Evolutionary conservation across 768 basidiomycete genomes (phyloP), one percentile per base, ranked within the genome.

Genomic region (Mycena galericulata): DNA sequence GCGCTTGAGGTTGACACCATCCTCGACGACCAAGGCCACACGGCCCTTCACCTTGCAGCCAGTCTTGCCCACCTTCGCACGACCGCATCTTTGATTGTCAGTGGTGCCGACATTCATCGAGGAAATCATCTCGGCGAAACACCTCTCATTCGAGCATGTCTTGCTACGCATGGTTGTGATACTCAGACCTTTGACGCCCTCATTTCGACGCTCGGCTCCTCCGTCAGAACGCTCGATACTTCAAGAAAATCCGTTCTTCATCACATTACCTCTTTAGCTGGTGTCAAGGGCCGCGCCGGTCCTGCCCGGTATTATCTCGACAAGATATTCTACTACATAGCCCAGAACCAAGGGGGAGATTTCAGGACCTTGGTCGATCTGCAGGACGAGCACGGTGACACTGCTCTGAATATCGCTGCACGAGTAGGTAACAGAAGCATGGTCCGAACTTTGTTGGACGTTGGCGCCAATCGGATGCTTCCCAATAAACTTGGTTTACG

Each of bases 111-210:
- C 77, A 83, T 95, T 18, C 89, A 95, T 73, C 88, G 95, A 10
- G 98, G 98, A 2, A 99, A 99, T 80, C 92, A 91, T 75, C 88
- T 92, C 6, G 97, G 98, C 50, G 98, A 99, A 79, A 99, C 97
- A 0, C 92, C 98, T 2, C 88, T 99, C 32, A 94, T 98, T 30
- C 92, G 97, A 43, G 93, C 97, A 7, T 92, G 95, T 65, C 87
- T 99, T 65, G 91, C 97, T 11, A 96, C 94, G 26, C 91, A 96
- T 77, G 92, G 92, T 74, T 91, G 87, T 54, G 96, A 97, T 69
- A 86, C 81, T 43, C 92, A 96, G 73, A 85, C 88, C 6, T 97
- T 99, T 79, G 82, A 86, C 49, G 75, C 80, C 2, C 83, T 97
- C 22, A 88, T 96, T 8, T 78, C 84, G 17, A 80, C 83, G 26